Conservation (phyloP, 2,329 filamentous ascomycete species). For the Fusarium globosum region DNA sequence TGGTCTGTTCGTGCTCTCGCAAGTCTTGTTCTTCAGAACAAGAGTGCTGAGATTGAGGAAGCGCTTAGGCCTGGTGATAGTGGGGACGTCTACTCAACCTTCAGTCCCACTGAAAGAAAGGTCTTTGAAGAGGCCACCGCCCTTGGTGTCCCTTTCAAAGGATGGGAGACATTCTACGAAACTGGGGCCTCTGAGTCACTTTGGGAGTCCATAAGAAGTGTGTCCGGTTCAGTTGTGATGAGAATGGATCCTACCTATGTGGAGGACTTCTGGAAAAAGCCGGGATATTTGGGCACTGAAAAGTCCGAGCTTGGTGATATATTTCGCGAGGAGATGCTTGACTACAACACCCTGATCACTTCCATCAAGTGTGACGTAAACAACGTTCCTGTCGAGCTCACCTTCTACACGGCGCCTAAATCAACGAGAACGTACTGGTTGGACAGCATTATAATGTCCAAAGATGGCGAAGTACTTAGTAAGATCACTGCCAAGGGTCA, state of each 20-base stretch:
- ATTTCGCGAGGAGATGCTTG: neutral
- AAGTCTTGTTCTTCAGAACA: neutral
- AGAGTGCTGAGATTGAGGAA: neutral
- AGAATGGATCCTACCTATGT: rapidly evolving
- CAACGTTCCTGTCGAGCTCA: rapidly evolving
- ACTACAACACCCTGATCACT: rapidly evolving
- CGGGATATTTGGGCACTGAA: rapidly evolving
- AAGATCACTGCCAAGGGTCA: rapidly evolving
- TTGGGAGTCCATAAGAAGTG: neutral
- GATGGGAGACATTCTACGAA: rapidly evolving
- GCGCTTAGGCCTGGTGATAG: neutral
- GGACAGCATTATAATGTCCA: rapidly evolving
- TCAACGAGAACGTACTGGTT: neutral
- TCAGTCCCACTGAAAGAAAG: rapidly evolving
- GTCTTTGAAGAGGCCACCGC: neutral
- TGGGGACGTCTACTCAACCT: rapidly evolving
- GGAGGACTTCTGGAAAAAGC: rapidly evolving
- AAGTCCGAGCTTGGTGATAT: rapidly evolving
- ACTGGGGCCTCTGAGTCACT: neutral
- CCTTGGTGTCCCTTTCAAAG: neutral
- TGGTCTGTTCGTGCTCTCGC: neutral
- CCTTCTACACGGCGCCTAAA: rapidly evolving
- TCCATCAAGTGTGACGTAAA: rapidly evolving
- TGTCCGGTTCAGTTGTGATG: rapidly evolving
- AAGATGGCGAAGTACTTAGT: rapidly evolving